These are phyloP conservation scores for Grigorovia yakushimaensis DNA, from an alignment of 805 yeast species.

Conservation along the genomic window DNA sequence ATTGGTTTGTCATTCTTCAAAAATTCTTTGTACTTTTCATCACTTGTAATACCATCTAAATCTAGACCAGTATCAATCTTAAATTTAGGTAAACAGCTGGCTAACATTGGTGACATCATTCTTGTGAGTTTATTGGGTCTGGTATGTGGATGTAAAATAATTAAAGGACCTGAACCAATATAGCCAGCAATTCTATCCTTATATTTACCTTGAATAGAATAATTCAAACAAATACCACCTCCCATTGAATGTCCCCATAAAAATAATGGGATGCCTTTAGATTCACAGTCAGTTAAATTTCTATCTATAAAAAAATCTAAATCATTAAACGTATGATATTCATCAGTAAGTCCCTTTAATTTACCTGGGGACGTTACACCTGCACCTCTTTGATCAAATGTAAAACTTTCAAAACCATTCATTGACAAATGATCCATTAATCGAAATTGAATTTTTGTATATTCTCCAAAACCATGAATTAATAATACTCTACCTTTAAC, in stretches of 20 bases:
- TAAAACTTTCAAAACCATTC: slow-evolving; percentile 54
- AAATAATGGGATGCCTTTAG: slow-evolving; percentile 28
- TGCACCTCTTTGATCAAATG: slow-evolving; percentile 70
- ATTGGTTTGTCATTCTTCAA: slow-evolving; percentile 34
- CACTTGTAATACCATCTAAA: slow-evolving; percentile 44
- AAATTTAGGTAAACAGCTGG: slow-evolving; percentile 37
- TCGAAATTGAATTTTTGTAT: slow-evolving; percentile 38
- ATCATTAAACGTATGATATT: slow-evolving; percentile 46
- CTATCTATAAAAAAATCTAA: slow-evolving; percentile 40
- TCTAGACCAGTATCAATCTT: slow-evolving; percentile 47
- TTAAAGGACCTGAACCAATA: slow-evolving; percentile 50
- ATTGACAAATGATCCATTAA: slow-evolving; percentile 43
- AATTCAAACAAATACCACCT: slow-evolving; percentile 60
- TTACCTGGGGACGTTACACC: slow-evolving; percentile 53
- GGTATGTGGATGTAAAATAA: slow-evolving; percentile 47
- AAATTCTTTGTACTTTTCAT: slow-evolving; percentile 37
- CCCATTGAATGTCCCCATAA: slow-evolving; percentile 76
- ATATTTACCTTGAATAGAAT: slow-evolving; percentile 46
- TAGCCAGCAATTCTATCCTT: slow-evolving; percentile 38
- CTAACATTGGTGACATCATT: slow-evolving; percentile 33
- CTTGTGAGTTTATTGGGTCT: slow-evolving; percentile 41
- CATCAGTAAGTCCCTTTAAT: slow-evolving; percentile 47
- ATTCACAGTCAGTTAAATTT: slow-evolving; percentile 17
- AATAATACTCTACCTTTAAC: slow-evolving; percentile 45
- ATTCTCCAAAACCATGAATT: slow-evolving; percentile 69